Percentiles rank a stretch among this genome's conserved stretches.
phyloP scores from a whole-genome alignment of 1,284 basidiomycete species.

The Coniferiporia weirii region DNA sequence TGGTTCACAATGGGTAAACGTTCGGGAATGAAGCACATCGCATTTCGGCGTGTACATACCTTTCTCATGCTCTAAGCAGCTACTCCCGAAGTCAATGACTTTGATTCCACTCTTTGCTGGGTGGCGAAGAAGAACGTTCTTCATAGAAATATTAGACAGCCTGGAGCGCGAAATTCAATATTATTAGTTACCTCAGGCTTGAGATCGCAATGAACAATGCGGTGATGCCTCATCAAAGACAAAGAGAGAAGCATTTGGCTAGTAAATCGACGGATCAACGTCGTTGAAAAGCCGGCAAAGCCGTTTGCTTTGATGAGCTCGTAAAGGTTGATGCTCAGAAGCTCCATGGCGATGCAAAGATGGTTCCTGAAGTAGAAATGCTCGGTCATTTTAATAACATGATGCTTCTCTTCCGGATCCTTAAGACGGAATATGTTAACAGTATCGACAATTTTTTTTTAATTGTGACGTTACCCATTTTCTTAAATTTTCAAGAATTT shows the following conservation, averaged over 20 bases:
- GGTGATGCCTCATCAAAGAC: slow-evolving; percentile 90
- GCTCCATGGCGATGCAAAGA: slow-evolving; percentile 97
- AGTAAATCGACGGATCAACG: slow-evolving; percentile 93
- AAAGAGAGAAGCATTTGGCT: slow-evolving; percentile 92
- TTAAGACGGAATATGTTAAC: slow-evolving; percentile 30
- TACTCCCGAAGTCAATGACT: slow-evolving; percentile 98
- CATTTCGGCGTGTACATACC: slow-evolving; percentile 48
- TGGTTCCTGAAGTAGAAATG: slow-evolving; percentile 98
- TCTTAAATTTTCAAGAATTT: slow-evolving; percentile 92
- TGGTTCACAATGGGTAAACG: slow-evolving; percentile 31
- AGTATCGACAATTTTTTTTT: background rate
- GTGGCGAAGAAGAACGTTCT: slow-evolving; percentile 95
- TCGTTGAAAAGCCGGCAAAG: slow-evolving; percentile 95
- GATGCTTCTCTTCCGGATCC: slow-evolving; percentile 95
- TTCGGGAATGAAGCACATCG: background rate
- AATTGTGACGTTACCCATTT: slow-evolving; percentile 84
- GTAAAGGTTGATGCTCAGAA: slow-evolving; percentile 97
- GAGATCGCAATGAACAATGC: slow-evolving; percentile 98
- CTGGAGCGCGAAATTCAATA: background rate
- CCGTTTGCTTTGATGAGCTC: slow-evolving; percentile 99
- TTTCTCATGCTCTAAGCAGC: slow-evolving; percentile 98
- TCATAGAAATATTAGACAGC: slow-evolving; percentile 4
- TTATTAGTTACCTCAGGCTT: slow-evolving; percentile 81
- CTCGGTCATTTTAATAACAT: slow-evolving; percentile 98
- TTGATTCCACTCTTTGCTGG: slow-evolving; percentile 96